Base-by-base conservation (phyloP, 1,284 basidiomycete genomes). In the Neotropicomus parvogracilis region DNA sequence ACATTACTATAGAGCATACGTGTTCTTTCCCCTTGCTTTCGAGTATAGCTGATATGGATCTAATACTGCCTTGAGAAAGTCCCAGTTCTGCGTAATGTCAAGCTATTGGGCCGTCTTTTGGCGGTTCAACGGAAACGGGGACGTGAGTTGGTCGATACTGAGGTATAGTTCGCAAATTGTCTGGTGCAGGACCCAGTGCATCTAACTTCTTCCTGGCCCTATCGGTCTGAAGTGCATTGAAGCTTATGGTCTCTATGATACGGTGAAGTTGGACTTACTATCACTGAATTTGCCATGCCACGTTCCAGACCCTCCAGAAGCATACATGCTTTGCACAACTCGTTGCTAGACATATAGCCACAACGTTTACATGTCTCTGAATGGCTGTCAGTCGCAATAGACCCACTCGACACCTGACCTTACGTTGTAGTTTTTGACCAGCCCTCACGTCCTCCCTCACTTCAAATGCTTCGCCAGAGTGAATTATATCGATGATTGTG, bases 401-500 rank as follows among this genome's bases (percentile, higher is more conserved):
- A 35, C 33, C 34, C 24, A 38, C 12, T 21, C 35, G 19, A 20
- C 12, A 13, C 3, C 20, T 14, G 29, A 31, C 71, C 83, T 65
- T 67, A 92, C 90, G 88, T 66, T 91, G 86, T 17, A 74, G 66
- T 65, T 91, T 91, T 66, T 90, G 85, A 0, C 75, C 78, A 21
- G 80, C 82, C 65, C 84, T 88, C 11, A 91, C 80, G 55, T 85
- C 87, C 50, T 89, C 86, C 57, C 78, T 83, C 33, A 91, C 73
- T 60, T 88, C 87, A 59, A 90, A 95, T 10, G 83, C 86, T 65
- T 97, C 94, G 5, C 94, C 95, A 0, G 92, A 95, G 63, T 97
- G 91, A 44, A 99, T 97, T 54, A 99, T 97, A 65, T 99, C 95
- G 50, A 99, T 91, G 55, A 99, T 97, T 2, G 91, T 90, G 58